These are phyloP conservation scores for Cytospora paraplurivora DNA, from an alignment of 2,329 filamentous ascomycete genomes.

Conservation along the genomic window DNA sequence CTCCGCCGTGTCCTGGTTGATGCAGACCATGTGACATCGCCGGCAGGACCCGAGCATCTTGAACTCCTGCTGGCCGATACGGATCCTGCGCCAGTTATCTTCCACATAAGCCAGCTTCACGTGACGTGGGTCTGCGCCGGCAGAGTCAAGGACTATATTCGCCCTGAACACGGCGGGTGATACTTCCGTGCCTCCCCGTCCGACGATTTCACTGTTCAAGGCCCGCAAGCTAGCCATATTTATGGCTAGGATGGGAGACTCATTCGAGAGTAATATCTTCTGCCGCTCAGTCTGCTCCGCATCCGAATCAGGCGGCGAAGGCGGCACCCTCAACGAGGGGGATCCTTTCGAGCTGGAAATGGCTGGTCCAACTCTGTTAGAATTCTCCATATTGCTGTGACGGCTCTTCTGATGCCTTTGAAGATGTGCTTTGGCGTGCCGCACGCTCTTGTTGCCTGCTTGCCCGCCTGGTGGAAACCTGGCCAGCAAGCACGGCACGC, in stretches of 20 bases:
- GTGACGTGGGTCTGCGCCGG: constrained; percentile 39
- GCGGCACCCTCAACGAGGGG: constrained; percentile 44
- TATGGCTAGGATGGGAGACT: constrained; percentile 88
- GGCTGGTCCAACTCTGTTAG: not conserved
- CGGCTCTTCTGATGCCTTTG: constrained; percentile 54
- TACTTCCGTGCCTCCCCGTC: constrained; percentile 63
- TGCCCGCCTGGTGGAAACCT: constrained; percentile 73
- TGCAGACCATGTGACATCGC: constrained; percentile 94
- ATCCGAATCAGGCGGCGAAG: constrained; percentile 61
- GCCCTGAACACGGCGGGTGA: constrained; percentile 79
- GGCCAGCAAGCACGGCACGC: constrained; percentile 79
- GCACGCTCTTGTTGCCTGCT: constrained; percentile 52
- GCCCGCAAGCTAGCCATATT: constrained; percentile 76
- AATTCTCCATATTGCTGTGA: constrained; percentile 29
- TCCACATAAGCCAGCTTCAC: constrained; percentile 70
- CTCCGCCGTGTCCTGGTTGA: constrained; percentile 80
- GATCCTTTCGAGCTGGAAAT: constrained; percentile 54
- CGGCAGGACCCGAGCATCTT: constrained; percentile 81
- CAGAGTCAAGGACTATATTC: constrained; percentile 75
- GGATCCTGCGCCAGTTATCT: constrained; percentile 72
- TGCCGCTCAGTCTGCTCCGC: constrained; percentile 46
- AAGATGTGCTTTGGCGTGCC: constrained; percentile 73
- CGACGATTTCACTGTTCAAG: constrained; percentile 72
- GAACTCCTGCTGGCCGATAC: constrained; percentile 66
- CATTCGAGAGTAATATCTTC: constrained; percentile 83